Percentiles rank a stretch among this genome's conserved stretches.
Evolutionary conservation across 441 rosid genomes (phyloP).

Genomic region (Eugenia klotzschiana): DNA sequence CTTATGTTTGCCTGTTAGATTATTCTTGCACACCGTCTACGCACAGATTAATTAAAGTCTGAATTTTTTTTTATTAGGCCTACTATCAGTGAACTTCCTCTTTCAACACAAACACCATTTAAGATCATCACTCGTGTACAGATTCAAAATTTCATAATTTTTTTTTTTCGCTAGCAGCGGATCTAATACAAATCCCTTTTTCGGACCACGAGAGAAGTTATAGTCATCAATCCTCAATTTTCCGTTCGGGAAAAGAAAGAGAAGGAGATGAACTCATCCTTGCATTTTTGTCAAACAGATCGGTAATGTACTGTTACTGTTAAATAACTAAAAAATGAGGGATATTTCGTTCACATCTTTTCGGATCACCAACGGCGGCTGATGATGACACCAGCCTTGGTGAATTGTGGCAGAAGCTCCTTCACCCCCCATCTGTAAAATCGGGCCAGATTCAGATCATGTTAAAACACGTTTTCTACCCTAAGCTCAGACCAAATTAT

Average conservation of each 20-base stretch:
- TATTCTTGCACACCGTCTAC: background rate
- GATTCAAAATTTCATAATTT: background rate
- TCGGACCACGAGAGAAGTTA: too few species aligned
- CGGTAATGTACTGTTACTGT: background rate
- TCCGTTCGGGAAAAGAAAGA: background rate
- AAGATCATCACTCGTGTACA: background rate
- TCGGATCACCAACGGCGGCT: background rate
- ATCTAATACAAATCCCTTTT: background rate
- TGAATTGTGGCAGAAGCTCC: background rate
- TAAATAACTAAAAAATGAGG: background rate
- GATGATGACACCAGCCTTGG: background rate
- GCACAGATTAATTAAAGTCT: background rate
- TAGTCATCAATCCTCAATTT: too few species aligned
- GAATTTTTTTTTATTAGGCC: background rate
- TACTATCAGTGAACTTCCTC: background rate
- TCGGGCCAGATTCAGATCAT: background rate
- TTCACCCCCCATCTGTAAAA: background rate
- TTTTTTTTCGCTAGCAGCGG: background rate
- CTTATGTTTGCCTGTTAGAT: background rate
- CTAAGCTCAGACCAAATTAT: background rate
- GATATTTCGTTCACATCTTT: background rate
- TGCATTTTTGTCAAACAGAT: background rate
- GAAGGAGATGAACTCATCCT: background rate
- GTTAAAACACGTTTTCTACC: background rate
- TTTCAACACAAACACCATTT: background rate